A percentile compares a stretch with the other conserved stretches of the same genome.
These are phyloP conservation scores for Pythium insidiosum DNA, from an alignment of 352 stramenopile genomes.

Conservation along the genomic window DNA sequence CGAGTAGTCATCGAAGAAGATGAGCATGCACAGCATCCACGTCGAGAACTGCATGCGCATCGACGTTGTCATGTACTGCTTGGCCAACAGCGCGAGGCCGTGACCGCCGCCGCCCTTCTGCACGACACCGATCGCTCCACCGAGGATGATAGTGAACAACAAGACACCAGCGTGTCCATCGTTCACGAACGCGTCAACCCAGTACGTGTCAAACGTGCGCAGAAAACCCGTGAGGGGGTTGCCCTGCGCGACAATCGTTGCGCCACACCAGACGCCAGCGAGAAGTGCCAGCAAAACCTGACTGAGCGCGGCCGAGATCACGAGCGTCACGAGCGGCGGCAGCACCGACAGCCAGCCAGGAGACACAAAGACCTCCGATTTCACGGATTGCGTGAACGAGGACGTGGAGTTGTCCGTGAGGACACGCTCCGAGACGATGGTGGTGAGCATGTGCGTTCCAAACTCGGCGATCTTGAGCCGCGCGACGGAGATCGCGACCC, in stretches of 20 bases:
- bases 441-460: conserved; percentile 48
- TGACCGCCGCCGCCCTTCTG: conserved; percentile 84
- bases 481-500: conserved; percentile 25
- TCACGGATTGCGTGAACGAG: conserved; percentile 27
- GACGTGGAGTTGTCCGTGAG: conserved; percentile 20
- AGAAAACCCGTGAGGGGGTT: conserved; percentile 71
- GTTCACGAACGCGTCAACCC: conserved; percentile 74
- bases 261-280: conserved; percentile 81
- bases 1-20: conserved; percentile 92
- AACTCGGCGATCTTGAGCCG: conserved; percentile 33
- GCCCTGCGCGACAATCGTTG: conserved; percentile 72
- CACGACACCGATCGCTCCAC: conserved; percentile 84
- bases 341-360: conserved; percentile 69
- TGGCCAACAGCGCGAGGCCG: conserved; percentile 69
- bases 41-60: conserved; percentile 80
- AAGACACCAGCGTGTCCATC: conserved; percentile 80
- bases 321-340: conserved; percentile 64
- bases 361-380: conserved; percentile 42
- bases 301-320: conserved; percentile 59
- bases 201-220: conserved; percentile 85
- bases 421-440: conserved; percentile 25
- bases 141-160: conserved; percentile 86
- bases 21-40: conserved; percentile 76
- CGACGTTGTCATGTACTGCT: conserved; percentile 77
- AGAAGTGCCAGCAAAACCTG: conserved; percentile 81